Conservation (phyloP, 2,329 filamentous ascomycete species). For the Triangularia setosa region DNA sequence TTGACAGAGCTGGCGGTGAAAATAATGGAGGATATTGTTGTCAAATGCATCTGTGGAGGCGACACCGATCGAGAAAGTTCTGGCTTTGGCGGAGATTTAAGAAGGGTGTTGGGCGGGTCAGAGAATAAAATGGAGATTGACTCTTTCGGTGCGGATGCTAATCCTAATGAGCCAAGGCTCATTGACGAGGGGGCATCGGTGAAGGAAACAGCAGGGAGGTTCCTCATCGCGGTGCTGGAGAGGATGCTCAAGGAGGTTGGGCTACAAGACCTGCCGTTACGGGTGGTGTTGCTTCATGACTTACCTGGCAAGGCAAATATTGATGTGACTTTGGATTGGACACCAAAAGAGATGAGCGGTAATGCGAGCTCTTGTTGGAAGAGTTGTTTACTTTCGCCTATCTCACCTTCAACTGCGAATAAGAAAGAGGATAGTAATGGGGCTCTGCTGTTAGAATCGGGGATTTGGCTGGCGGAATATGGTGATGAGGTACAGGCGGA, state of each 20-base stretch:
- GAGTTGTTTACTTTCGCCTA: not conserved
- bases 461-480: slow-evolving; percentile 4
- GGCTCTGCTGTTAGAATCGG: slow-evolving; percentile 4
- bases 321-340: not conserved
- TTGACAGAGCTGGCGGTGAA: not conserved
- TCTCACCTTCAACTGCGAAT: not conserved
- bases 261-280: not conserved
- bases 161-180: not conserved
- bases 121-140: not conserved
- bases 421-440: not conserved
- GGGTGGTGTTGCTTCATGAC: slow-evolving; percentile 8
- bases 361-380: not conserved
- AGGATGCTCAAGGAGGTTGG: slow-evolving; percentile 10
- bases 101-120: not conserved
- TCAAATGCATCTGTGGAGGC: not conserved
- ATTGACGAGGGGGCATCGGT: not conserved
- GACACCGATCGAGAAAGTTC: not conserved
- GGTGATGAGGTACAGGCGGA: slow-evolving; percentile 11
- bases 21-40: not conserved
- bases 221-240: slow-evolving; percentile 14
- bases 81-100: not conserved
- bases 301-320: not conserved
- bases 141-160: not conserved
- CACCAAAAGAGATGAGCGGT: slow-evolving; percentile 2
- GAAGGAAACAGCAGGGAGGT: slow-evolving; percentile 10